Conservation (phyloP, 1,284 basidiomycete genomes). For the Ceratobasidium sp. region DNA sequence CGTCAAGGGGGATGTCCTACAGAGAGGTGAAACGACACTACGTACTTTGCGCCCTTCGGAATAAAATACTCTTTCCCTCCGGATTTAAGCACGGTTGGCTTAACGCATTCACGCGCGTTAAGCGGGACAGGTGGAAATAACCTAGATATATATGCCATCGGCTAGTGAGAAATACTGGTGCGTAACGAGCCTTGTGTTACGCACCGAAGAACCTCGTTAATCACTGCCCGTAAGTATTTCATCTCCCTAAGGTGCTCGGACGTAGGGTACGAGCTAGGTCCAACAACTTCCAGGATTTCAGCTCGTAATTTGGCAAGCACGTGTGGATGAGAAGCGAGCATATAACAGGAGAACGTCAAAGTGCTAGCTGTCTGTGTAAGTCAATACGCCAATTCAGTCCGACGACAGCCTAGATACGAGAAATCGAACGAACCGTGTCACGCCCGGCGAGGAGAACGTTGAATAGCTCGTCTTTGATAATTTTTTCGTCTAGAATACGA, state of each 20-base stretch:
- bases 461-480: constrained; percentile 77
- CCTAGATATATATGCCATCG: too few relatives aligned
- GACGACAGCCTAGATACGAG: neutral
- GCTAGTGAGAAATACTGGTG: neutral
- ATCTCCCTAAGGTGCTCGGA: constrained; percentile 70
- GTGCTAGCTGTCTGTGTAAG: constrained; percentile 64
- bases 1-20: constrained; percentile 38
- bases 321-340: constrained; percentile 66
- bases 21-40: neutral
- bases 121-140: constrained; percentile 69
- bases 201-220: constrained; percentile 61
- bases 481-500: constrained; percentile 42
- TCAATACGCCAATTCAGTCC: neutral
- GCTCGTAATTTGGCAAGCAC: constrained; percentile 64
- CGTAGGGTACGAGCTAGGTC: constrained; percentile 62
- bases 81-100: constrained; percentile 28
- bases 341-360: constrained; percentile 68
- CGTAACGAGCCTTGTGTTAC: neutral
- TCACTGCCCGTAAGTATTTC: constrained; percentile 70
- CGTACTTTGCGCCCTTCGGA: constrained; percentile 50
- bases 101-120: constrained; percentile 17
- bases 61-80: constrained; percentile 58
- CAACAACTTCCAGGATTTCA: constrained; percentile 68
- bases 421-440: constrained; percentile 69
- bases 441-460: constrained; percentile 80